A percentile compares a stretch with the other conserved stretches of the same genome.
Conservation (phyloP, 2,329 filamentous ascomycete species). For the Alternaria arbusti region DNA sequence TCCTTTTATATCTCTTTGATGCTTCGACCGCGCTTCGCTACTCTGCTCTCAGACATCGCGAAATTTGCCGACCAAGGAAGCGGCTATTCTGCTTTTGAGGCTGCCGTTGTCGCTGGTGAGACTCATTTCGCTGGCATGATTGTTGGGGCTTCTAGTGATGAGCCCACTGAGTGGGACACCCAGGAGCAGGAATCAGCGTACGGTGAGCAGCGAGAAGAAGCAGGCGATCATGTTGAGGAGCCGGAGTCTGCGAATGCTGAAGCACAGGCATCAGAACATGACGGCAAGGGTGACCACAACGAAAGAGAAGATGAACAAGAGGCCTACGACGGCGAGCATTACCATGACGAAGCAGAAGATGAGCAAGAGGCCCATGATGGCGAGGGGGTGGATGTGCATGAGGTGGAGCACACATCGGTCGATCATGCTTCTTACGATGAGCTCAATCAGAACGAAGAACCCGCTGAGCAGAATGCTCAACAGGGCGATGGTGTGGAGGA, state of each 20-base stretch:
- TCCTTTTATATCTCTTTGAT: constrained; percentile 65
- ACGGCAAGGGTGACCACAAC: constrained; percentile 3
- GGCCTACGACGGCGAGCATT: not conserved
- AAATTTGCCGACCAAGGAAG: constrained; percentile 63
- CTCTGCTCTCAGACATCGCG: constrained; percentile 60
- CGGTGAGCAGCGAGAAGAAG: constrained; percentile 3
- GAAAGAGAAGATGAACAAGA: not conserved
- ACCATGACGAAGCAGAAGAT: not conserved
- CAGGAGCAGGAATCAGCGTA: constrained; percentile 14
- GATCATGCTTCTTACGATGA: not conserved
- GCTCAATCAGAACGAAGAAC: not conserved
- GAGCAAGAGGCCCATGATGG: not conserved
- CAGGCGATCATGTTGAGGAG: not conserved
- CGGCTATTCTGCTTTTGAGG: constrained; percentile 59
- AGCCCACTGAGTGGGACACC: constrained; percentile 30
- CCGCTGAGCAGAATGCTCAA: not conserved
- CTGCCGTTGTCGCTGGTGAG: constrained; percentile 35
- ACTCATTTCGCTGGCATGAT: constrained; percentile 31
- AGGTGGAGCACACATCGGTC: constrained; percentile 1
- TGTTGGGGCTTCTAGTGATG: constrained; percentile 25
- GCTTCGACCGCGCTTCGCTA: constrained; percentile 60
- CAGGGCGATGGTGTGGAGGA: not conserved
- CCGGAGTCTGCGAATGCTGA: constrained; percentile 6
- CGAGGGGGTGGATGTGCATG: not conserved
- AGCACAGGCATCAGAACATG: constrained; percentile 1